These are phyloP conservation scores for Macroventuria anomochaeta DNA, from an alignment of 2,329 filamentous ascomycete species.

Conservation along the genomic window DNA sequence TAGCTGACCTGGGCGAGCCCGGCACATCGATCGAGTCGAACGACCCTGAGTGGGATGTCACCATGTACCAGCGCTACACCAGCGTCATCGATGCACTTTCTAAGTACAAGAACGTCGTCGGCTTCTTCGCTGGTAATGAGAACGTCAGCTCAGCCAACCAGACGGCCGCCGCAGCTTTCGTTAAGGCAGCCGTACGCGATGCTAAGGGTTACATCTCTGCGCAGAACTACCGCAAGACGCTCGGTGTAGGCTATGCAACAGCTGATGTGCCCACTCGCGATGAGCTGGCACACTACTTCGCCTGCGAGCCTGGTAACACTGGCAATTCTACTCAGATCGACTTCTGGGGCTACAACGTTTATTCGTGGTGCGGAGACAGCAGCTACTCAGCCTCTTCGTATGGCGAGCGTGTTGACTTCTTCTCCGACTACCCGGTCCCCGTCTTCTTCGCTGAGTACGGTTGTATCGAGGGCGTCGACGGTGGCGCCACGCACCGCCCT, in stretches of 20 bases:
- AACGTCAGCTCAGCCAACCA: conserved; percentile 88
- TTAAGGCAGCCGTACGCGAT: conserved; percentile 96
- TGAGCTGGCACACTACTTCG: conserved; percentile 89
- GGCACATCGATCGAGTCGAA: conserved; percentile 80
- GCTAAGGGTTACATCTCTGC: conserved; percentile 88
- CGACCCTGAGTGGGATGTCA: conserved; percentile 77
- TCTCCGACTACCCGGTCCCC: conserved; percentile 85
- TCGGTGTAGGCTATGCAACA: conserved; percentile 94
- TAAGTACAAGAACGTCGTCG: conserved; percentile 88
- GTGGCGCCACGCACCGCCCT: conserved; percentile 64
- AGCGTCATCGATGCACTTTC: conserved; percentile 79
- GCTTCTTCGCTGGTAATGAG: conserved; percentile 99
- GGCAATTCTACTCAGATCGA: conserved; percentile 71
- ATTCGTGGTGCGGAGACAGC: conserved; percentile 95
- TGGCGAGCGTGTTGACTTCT: conserved; percentile 81
- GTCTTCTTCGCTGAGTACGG: conserved; percentile 99
- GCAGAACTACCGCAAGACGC: conserved; percentile 71
- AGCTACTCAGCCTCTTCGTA: conserved; percentile 79
- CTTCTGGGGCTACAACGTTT: conserved; percentile 99
- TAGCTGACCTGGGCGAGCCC: conserved; percentile 73
- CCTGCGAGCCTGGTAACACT: conserved; percentile 69
- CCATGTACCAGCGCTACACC: conserved; percentile 81
- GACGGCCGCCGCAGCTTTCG: conserved; percentile 87
- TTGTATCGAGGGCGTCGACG: conserved; percentile 68
- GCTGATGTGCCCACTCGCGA: conserved; percentile 88